Conservation (phyloP, 345 rosid genomes). For the Euclidium syriacum region DNA sequence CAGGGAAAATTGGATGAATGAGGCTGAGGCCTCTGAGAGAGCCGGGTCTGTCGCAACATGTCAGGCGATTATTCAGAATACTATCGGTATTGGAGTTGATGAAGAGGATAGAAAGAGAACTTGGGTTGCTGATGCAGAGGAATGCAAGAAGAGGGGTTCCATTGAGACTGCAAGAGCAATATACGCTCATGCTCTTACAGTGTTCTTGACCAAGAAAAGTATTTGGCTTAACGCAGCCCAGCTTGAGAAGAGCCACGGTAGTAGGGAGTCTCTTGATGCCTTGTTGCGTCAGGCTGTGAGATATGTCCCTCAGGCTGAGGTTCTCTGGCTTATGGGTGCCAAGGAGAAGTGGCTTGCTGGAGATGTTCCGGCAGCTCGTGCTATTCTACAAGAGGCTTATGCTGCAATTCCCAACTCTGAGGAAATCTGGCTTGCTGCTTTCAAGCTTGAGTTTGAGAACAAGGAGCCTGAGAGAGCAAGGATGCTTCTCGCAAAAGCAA, state of each 20-base stretch:
- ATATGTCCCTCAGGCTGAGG: constrained; percentile 90
- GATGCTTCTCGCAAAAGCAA: constrained; percentile 85
- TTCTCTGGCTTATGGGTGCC: constrained; percentile 97
- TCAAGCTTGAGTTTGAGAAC: constrained; percentile 97
- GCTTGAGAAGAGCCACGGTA: constrained; percentile 94
- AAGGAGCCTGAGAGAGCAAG: constrained; percentile 94
- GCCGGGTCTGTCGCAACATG: constrained; percentile 81
- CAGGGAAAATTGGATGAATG: constrained; percentile 90
- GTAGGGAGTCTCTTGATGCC: constrained; percentile 86
- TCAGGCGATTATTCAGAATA: constrained; percentile 69
- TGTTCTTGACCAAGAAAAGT: constrained; percentile 88
- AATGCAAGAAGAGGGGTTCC: constrained; percentile 85
- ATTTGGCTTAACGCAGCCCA: constrained; percentile 94
- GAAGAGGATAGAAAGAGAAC: constrained; percentile 97
- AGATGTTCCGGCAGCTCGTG: constrained; percentile 89
- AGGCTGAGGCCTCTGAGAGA: constrained; percentile 88
- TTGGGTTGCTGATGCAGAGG: constrained; percentile 99
- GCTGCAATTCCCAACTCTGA: constrained; percentile 88
- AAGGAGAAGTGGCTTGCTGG: constrained; percentile 99
- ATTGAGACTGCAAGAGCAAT: constrained; percentile 93
- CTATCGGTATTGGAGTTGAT: constrained; percentile 85
- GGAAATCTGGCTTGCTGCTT: constrained; percentile 96
- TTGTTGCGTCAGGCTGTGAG: constrained; percentile 79
- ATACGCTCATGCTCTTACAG: constrained; percentile 77
- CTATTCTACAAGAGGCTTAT: constrained; percentile 90